Base-by-base conservation (phyloP, 257 asterid species). In the Asclepias syriaca region DNA sequence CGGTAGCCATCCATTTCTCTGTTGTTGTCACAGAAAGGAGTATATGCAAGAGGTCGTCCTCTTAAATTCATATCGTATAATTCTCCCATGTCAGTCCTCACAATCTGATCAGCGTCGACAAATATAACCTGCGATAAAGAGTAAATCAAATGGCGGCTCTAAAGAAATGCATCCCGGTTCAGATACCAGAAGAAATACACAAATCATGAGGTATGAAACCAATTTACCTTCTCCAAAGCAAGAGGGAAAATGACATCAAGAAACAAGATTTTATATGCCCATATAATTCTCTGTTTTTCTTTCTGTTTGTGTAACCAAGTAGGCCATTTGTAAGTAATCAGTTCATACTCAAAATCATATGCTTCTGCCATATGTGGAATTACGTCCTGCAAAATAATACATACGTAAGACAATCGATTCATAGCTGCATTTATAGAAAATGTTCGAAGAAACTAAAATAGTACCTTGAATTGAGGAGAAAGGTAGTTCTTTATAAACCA, bases 401-500 rank as follows among this genome's bases (percentile, higher is more conserved):
- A 45, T 66, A 56, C 34, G 49, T 70, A 54, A 57, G 56, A n/a
- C 22, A 79, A 74, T 48, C 70, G 64, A n/a, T 14, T 51, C 21
- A 51, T 45, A 56, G 27, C 45, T 29, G 27, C 73, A 64, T 65
- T 63, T 40, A 78, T 32, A 57, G 61, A 67, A 63, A 51, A 77
- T 75, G 66, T 40, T 56, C n/a, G 32, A 64, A 59, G 27, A 61
- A 48, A 59, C 56, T 63, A 61, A 61, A 65, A 69, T 27, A 45
- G 8, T 78, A 91, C 99, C 99, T 95, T 95, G 85, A 95, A 95
- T 75, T 88, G 99, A 45, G 99, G 99, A 76, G 99, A 92, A 64
- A 95, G 96, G 78, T 95, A 95, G 81, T 95, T 95, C 92, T 95
- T 95, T 81, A 95, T 95, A 78, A 95, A 95, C 99, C 99, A 95